Evolutionary conservation across 805 yeast genomes (phyloP).

Genomic region (Lachancea thermotolerans): DNA sequence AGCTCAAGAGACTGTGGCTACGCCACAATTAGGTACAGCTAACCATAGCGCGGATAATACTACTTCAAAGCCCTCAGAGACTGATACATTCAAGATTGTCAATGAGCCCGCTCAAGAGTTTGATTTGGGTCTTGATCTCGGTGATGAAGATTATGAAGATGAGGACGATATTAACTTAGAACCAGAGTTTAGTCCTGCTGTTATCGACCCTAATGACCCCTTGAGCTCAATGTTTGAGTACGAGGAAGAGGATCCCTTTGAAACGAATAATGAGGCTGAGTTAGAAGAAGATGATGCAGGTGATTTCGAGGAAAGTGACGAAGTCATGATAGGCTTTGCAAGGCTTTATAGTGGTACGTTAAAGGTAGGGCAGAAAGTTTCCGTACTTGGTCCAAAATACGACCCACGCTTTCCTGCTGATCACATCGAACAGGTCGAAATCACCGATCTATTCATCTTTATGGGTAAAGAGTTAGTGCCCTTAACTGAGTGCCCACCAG

Average conservation of each 20-base stretch:
- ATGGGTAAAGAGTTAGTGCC: slow-evolving; percentile 91
- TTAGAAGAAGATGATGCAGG: slow-evolving; percentile 43
- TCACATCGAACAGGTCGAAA: slow-evolving; percentile 48
- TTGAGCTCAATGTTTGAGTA: slow-evolving; percentile 36
- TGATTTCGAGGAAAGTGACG: slow-evolving; percentile 41
- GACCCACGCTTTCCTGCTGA: slow-evolving; percentile 58
- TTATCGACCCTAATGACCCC: slow-evolving; percentile 35
- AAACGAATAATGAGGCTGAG: slow-evolving; percentile 16
- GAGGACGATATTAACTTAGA: slow-evolving; percentile 14
- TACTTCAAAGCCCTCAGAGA: slow-evolving; percentile 5
- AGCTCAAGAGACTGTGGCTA: slow-evolving; percentile 23
- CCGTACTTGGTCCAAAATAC: slow-evolving; percentile 81
- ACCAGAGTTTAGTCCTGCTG: slow-evolving; percentile 20
- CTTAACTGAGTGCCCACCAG: slow-evolving; percentile 80
- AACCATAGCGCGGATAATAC: slow-evolving; percentile 1
- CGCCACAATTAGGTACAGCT: slow-evolving; percentile 18
- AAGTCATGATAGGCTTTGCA: slow-evolving; percentile 79
- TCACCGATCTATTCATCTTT: slow-evolving; percentile 66
- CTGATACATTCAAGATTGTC: slow-evolving; percentile 19
- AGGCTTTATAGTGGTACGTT: slow-evolving; percentile 84
- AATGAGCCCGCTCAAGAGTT: slow-evolving; percentile 23
- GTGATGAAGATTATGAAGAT: slow-evolving; percentile 11
- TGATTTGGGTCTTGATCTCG: slow-evolving; percentile 21
- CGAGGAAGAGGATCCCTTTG: slow-evolving; percentile 48
- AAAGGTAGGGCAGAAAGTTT: slow-evolving; percentile 63